Evolutionary conservation across 73 alveolate genomes (phyloP).

Genomic region (Blepharisma japonicum): DNA sequence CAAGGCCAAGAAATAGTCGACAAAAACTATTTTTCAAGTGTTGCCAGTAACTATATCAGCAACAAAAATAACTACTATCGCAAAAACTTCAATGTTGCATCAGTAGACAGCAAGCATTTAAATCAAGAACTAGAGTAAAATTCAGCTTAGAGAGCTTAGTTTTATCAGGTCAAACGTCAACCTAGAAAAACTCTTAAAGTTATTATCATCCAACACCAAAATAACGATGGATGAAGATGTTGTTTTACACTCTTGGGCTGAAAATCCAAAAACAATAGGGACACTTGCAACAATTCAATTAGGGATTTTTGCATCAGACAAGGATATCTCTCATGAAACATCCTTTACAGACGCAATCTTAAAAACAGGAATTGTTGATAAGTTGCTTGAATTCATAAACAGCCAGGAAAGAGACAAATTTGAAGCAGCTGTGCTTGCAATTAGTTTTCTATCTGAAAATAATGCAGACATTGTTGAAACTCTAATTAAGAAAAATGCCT

Average conservation of each 20-base stretch:
- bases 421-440: constrained; percentile 24
- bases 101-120: constrained; percentile 12
- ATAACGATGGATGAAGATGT: background rate
- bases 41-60: constrained; percentile 7
- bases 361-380: background rate
- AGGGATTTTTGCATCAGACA: constrained; percentile 16
- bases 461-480: background rate
- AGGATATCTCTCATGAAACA: background rate
- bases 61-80: background rate
- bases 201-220: background rate
- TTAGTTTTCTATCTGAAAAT: constrained; percentile 20
- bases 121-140: constrained; percentile 30
- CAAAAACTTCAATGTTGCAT: constrained; percentile 11
- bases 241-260: constrained; percentile 23
- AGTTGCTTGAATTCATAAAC: background rate
- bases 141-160: background rate
- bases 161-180: background rate
- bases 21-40: constrained; percentile 9
- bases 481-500: background rate
- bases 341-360: background rate
- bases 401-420: constrained; percentile 7
- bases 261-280: constrained; percentile 6
- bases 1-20: background rate
- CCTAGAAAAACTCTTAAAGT: constrained; percentile 8
- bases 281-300: constrained; percentile 12